These are phyloP conservation scores for Isabelozyma gotoi DNA, from an alignment of 805 yeast species.

Conservation along the genomic window DNA sequence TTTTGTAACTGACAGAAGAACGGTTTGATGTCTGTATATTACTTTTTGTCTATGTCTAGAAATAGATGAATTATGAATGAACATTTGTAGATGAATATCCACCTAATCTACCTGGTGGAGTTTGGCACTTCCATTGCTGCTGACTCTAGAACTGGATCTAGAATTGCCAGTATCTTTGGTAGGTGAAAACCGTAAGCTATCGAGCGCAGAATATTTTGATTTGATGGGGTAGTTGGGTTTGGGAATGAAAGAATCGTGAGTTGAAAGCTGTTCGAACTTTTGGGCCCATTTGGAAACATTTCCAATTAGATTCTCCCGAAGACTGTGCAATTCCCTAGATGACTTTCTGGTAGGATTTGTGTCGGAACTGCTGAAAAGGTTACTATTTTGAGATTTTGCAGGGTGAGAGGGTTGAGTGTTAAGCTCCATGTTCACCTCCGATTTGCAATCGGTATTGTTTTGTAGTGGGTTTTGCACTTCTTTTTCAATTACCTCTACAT, in stretches of 20 bases:
- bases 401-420: too few species aligned
- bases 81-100: too few species aligned
- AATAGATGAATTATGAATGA: neutral
- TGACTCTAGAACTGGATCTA: neutral
- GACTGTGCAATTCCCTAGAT: neutral
- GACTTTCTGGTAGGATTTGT: too few species aligned
- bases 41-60: neutral
- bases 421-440: too few species aligned
- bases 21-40: conserved; percentile 35
- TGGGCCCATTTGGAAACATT: neutral
- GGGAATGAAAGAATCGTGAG: neutral
- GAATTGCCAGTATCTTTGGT: too few species aligned
- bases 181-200: neutral
- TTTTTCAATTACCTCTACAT: too few species aligned
- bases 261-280: neutral
- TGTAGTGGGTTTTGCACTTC: too few species aligned
- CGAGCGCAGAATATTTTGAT: neutral
- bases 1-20: conserved; percentile 81
- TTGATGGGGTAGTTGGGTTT: neutral
- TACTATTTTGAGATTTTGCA: too few species aligned
- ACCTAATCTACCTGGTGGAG: neutral
- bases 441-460: too few species aligned
- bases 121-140: neutral
- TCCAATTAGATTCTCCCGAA: neutral
- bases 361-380: too few species aligned